Base-by-base conservation (phyloP, 805 yeast genomes). In the Brettanomyces naardenensis region DNA sequence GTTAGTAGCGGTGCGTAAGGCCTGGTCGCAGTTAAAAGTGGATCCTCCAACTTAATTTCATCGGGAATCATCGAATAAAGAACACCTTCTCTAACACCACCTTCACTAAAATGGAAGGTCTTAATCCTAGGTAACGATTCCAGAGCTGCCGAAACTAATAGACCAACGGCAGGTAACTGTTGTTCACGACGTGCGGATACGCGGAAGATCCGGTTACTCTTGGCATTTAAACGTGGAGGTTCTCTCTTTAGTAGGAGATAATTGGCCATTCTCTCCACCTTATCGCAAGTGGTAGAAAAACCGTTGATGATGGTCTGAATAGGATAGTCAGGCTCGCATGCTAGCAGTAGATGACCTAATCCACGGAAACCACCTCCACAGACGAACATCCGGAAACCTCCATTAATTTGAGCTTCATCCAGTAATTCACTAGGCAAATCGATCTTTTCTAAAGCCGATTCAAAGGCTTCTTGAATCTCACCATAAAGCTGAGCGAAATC, bases 331-430 rank as follows among this genome's bases (percentile, higher is more conserved):
- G 67, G 66, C 25, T 68, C 68, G 43, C 58, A 60, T 15, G 66
- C 61, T 32, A 80, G 59, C 10, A 80, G 48, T 19, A 78, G 56
- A 53, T 78, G 78, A 1, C 87, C 88, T 40, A 81, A 62, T 3
- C 83, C 85, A 48, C 89, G 66, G 33, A 80, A 64, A 0, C 88
- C 89, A 39, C 88, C 87, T 37, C 89, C 89, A 46, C 84, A 77
- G 4, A 80, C 71, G 51, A 74, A 80, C 30, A 82, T 49, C 44
- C 75, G 71, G 47, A 73, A 73, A 0, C 88, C 88, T 13, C 80
- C 80, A 30, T 71, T 71, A 25, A 49, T 51, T 29, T 62, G 61
- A 1, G 84, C 81, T 36, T 69, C 71, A 19, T 66, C 65, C 9
- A 64, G 49, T 49, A 80, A 58, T 22, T 62, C 68, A 26, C 58